phyloP scores from a whole-genome alignment of 805 yeast species.

The Starmerella stellata region DNA sequence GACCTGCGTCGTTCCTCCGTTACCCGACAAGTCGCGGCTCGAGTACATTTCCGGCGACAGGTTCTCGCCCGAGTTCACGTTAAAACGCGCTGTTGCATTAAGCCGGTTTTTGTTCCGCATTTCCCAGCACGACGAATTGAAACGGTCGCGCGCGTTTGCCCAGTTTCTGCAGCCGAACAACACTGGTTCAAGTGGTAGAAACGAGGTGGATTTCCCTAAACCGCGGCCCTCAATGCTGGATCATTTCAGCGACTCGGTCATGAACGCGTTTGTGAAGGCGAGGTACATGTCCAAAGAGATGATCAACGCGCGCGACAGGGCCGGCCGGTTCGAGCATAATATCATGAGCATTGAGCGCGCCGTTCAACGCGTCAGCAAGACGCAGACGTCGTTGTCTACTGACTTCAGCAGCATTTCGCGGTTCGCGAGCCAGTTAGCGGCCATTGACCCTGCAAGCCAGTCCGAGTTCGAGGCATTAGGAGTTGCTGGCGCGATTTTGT shows the following conservation, averaged over 20 bases:
- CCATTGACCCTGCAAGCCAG: constrained; percentile 31
- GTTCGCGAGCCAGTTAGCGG: constrained; percentile 52
- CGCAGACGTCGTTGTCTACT: constrained; percentile 50
- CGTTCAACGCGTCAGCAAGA: constrained; percentile 50
- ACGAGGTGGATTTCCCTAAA: constrained; percentile 2
- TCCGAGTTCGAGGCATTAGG: constrained; percentile 30
- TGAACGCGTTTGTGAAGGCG: constrained; percentile 81
- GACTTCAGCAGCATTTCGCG: constrained; percentile 56
- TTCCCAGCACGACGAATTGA: constrained; percentile 53
- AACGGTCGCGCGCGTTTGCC: constrained; percentile 50
- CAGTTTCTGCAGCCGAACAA: constrained; percentile 38
- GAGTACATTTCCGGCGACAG: constrained; percentile 91
- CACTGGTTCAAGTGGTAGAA: neutral
- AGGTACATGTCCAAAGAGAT: constrained; percentile 52
- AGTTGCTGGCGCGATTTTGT: constrained; percentile 30
- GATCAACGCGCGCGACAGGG: constrained; percentile 60
- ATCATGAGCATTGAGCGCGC: constrained; percentile 60
- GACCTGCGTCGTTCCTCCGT: constrained; percentile 73
- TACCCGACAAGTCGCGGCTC: constrained; percentile 79
- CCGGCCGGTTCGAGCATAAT: constrained; percentile 72
- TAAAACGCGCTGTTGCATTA: constrained; percentile 62
- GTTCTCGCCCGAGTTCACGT: constrained; percentile 67
- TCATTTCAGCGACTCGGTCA: constrained; percentile 70
- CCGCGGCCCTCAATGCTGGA: constrained; percentile 27
- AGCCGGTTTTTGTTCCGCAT: constrained; percentile 58